A percentile compares a stretch with the other conserved stretches of the same genome.
These are phyloP conservation scores for Geotrichum europaeum DNA, from an alignment of 1,139 yeast genomes.

Conservation along the genomic window DNA sequence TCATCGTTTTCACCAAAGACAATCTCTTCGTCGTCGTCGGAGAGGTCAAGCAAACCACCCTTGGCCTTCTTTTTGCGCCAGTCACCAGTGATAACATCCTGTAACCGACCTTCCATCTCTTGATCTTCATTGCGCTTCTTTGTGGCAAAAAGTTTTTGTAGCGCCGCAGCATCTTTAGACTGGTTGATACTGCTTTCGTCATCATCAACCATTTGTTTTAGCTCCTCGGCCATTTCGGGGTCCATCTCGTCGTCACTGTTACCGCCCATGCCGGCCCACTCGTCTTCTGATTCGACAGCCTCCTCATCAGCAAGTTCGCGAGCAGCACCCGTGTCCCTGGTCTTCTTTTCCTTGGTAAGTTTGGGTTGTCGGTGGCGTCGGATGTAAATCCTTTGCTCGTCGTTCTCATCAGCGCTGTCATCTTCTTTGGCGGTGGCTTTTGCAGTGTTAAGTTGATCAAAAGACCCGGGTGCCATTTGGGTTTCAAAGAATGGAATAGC, in stretches of 20 bases:
- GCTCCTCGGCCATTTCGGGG: slow-evolving; percentile 46
- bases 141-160: slow-evolving; percentile 57
- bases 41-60: slow-evolving; percentile 63
- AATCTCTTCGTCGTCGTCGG: slow-evolving; percentile 52
- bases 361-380: not conserved
- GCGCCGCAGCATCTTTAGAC: slow-evolving; percentile 52
- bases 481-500: not conserved
- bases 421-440: slow-evolving; percentile 1
- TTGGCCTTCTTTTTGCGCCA: slow-evolving; percentile 59
- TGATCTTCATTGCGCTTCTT: slow-evolving; percentile 67
- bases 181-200: slow-evolving; percentile 32
- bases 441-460: not conserved
- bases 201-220: slow-evolving; percentile 80
- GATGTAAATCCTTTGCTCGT: not conserved
- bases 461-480: not conserved
- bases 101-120: slow-evolving; percentile 63
- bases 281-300: slow-evolving; percentile 96
- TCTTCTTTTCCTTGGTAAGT: slow-evolving; percentile 1
- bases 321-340: slow-evolving; percentile 1
- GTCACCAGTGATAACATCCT: slow-evolving; percentile 78
- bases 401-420: not conserved
- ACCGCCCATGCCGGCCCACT: slow-evolving; percentile 90
- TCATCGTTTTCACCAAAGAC: slow-evolving; percentile 55
- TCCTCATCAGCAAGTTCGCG: slow-evolving; percentile 62
- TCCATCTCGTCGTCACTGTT: slow-evolving; percentile 54